Base-by-base conservation (phyloP, 352 stramenopile genomes). In the Phytophthora uliginosa region DNA sequence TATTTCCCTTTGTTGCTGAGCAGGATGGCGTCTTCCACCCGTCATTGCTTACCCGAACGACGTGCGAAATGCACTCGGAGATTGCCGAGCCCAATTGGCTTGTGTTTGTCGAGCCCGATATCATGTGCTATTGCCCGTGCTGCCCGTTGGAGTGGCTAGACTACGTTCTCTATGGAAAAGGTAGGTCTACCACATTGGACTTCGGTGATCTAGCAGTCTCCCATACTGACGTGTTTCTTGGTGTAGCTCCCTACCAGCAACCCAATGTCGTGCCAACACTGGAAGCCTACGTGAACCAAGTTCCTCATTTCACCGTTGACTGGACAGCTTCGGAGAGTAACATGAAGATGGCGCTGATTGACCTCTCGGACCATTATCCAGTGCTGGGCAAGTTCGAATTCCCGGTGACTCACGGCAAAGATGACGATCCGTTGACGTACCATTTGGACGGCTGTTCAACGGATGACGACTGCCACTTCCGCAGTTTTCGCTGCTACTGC, bases 141-240 rank as follows among this genome's bases (percentile, higher is more conserved):
- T 96, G 89, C 55, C 87, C 89, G 34, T 62, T 89, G 1, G 89
- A 96, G 65, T 96, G 89, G 89, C 69, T 96, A 20, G 89, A 96
- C 77, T 96, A 96, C 70, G 82, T 95, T 31, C 77, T 96, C 1
- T 92, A 90, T 45, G 88, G 81, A 22, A 75, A 90, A 89, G 71
- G 86, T 92, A 77, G 2, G 10, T 33, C 6, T 8, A 7, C 6
- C 36, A 2, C 10, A 1, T 42, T 17, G 36, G 12, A 31, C 28
- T 7, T 17, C 12, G 12, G n/a, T 17, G 36, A 42, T 42, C 4
- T 17, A 42, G 12, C 36, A 40, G 18, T 22, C 17, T 47, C 18
- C 50, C 2, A 9, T 24, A 28, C 17, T 18, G 18, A 42, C 36
- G 36, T 42, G 4, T 42, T 42, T 42, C 12, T 13, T 42, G 36